A percentile compares a stretch with the other conserved stretches of the same genome.
Conservation (phyloP, 2,329 filamentous ascomycete genomes). For the Dendrostoma leiphaemia region DNA sequence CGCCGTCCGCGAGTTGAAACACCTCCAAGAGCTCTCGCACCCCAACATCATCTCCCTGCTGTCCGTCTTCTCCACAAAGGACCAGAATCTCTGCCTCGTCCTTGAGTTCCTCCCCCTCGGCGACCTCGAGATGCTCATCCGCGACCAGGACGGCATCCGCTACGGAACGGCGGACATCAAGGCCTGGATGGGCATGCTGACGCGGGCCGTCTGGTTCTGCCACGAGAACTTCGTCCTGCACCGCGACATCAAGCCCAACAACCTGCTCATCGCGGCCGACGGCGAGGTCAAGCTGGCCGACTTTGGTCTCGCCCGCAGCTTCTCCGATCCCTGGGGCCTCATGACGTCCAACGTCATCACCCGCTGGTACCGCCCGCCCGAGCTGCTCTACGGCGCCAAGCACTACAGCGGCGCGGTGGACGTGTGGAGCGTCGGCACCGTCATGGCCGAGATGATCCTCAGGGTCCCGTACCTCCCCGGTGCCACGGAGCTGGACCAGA, state of each 20-base stretch:
- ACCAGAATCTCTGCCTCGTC: constrained; percentile 94
- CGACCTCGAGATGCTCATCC: constrained; percentile 91
- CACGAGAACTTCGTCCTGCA: constrained; percentile 93
- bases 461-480: constrained; percentile 81
- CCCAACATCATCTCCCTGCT: constrained; percentile 93
- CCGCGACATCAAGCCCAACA: constrained; percentile 99
- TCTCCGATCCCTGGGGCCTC: constrained; percentile 79
- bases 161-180: constrained; percentile 93
- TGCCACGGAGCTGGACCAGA: constrained; percentile 81
- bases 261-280: constrained; percentile 88
- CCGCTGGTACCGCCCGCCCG: constrained; percentile 92
- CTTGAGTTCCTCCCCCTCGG: constrained; percentile 92
- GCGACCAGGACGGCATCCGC: constrained; percentile 72
- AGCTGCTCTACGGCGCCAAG: constrained; percentile 85
- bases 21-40: constrained; percentile 89
- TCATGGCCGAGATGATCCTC: constrained; percentile 87
- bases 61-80: constrained; percentile 91
- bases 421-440: constrained; percentile 88
- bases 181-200: constrained; percentile 98
- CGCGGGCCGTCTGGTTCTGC: constrained; percentile 90
- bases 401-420: constrained; percentile 92
- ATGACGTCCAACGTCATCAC: constrained; percentile 98
- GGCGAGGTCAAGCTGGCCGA: constrained; percentile 94
- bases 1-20: constrained; percentile 92
- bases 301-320: constrained; percentile 89